Base-by-base conservation (phyloP, 345 rosid genomes). In the Geranium rotundifolium region DNA sequence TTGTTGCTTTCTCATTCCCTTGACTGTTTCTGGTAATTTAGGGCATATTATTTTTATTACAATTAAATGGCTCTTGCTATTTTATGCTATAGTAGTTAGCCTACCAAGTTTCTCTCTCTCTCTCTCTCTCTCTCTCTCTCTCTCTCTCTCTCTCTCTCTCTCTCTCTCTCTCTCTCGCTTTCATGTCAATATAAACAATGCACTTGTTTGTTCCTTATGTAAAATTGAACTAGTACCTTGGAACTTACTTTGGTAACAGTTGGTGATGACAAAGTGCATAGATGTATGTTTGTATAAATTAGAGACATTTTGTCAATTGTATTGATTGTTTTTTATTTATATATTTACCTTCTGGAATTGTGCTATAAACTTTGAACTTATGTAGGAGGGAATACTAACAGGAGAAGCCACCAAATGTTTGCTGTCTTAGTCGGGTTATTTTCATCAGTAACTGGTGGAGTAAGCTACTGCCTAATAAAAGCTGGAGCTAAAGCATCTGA, bases 401-500 rank as follows among this genome's bases (percentile, higher is more conserved):
- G 46, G 64, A 82, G 78, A 69, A 77, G 71, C 59, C 75, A 79
- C 65, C 82, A 75, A 65, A 65, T 82, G 15, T 78, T 76, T 70
- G 83, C 84, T 5, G 68, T 80, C 56, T 64, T 89, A 56, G 77
- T 79, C 73, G 96, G 95, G 71, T 65, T 87, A 41, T 68, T 89
- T 60, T 85, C 98, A 58, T 84, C 95, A 39, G 63, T 87, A 67
- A 78, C 89, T 71, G 89, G 95, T 72, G 98, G 98, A 69, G 74
- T 85, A 71, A 86, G 83, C 80, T 89, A 78, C 64, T 91, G 87
- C 79, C 80, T 89, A 37, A 81, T 85, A 66, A 84, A 76, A 71
- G 86, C 95, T 67, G 90, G 84, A 60, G 91, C 96, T 67, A 86
- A 79, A 80, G 89, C 93, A 58, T 82, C 87, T 14, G 95, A 82